These are phyloP conservation scores for Prunus fruticosa DNA, from an alignment of 306 rosid species.

Conservation along the genomic window DNA sequence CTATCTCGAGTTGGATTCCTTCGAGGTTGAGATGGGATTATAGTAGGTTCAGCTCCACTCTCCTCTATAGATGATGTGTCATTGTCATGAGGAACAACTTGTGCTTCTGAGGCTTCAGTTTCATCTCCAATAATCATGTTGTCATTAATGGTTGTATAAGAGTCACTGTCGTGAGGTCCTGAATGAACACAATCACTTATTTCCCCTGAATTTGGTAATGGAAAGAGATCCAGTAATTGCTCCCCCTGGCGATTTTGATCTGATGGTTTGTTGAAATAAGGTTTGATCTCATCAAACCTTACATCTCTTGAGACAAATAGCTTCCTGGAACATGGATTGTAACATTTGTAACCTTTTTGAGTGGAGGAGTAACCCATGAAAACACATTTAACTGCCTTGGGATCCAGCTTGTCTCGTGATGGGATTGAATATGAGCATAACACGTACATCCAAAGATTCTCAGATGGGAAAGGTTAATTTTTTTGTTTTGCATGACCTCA, in stretches of 20 bases:
- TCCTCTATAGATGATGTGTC: not conserved
- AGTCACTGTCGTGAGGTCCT: not conserved
- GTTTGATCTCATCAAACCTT: not conserved
- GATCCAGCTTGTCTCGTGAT: not conserved
- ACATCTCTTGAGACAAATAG: not conserved
- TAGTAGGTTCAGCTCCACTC: not conserved
- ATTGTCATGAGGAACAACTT: not conserved
- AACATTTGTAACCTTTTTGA: too few relatives aligned
- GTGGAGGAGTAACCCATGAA: not conserved
- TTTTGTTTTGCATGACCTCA: not conserved
- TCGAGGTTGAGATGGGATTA: not conserved
- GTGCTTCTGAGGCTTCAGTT: not conserved
- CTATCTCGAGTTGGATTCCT: not conserved
- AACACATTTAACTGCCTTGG: not conserved
- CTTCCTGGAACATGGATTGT: not conserved
- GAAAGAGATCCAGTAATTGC: too few relatives aligned
- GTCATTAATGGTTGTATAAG: not conserved
- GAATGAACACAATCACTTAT: not conserved
- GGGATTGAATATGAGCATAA: not conserved
- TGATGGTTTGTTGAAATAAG: not conserved
- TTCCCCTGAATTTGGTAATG: too few relatives aligned
- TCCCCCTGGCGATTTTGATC: not conserved
- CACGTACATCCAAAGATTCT: too few relatives aligned
- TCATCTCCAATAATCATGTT: not conserved
- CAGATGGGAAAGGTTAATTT: not conserved